These are phyloP conservation scores for Backusella tuberculispora DNA, from an alignment of 192 early-diverging fungal genomes.

Conservation along the genomic window DNA sequence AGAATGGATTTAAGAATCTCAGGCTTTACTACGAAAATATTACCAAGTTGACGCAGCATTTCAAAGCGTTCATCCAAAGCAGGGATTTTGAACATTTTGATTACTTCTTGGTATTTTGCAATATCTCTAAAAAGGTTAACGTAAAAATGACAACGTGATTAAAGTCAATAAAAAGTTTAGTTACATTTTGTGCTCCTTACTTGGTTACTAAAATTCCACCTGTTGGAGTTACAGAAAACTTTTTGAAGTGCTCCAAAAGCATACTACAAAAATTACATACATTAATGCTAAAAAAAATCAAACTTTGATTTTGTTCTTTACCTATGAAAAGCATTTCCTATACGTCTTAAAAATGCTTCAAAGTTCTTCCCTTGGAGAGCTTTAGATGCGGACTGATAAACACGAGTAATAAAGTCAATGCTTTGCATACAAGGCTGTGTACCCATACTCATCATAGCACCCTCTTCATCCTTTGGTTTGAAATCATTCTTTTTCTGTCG, in stretches of 20 bases:
- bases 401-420: constrained; percentile 73
- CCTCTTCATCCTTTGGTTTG: constrained; percentile 86
- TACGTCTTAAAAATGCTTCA: constrained; percentile 74
- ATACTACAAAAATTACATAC: constrained; percentile 51
- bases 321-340: constrained; percentile 83
- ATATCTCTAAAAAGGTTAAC: constrained; percentile 69
- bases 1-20: constrained; percentile 88
- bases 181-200: constrained; percentile 44
- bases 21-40: constrained; percentile 91
- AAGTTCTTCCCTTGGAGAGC: constrained; percentile 77
- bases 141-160: background rate
- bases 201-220: constrained; percentile 90
- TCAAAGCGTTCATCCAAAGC: constrained; percentile 84
- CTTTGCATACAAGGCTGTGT: constrained; percentile 83
- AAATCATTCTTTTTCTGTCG: constrained; percentile 93
- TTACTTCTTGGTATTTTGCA: constrained; percentile 88
- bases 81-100: constrained; percentile 75
- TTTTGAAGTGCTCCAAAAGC: constrained; percentile 92
- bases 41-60: constrained; percentile 89
- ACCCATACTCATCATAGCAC: constrained; percentile 66
- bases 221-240: constrained; percentile 80
- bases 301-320: constrained; percentile 43
- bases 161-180: constrained; percentile 7
- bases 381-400: constrained; percentile 62
- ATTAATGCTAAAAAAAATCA: constrained; percentile 12